Evolutionary conservation across 768 basidiomycete genomes (phyloP), one percentile per base, ranked within the genome.

Genomic region (Candolleomyces eurysporus): DNA sequence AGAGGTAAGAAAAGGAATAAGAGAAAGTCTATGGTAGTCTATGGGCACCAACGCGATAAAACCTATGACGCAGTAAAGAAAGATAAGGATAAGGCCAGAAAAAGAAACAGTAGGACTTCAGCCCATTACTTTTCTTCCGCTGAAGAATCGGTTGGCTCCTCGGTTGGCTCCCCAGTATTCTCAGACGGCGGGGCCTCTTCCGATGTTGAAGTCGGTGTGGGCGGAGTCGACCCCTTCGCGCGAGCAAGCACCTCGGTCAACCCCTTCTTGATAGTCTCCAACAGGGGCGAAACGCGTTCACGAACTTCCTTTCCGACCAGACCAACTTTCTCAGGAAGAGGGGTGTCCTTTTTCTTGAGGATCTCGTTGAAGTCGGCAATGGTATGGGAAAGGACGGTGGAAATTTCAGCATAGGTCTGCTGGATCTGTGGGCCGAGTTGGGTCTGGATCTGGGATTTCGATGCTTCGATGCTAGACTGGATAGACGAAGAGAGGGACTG

Each of bases 401-500:
- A 76, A 46, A 91, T 69, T 32, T 86, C 84, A 13, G 79, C 73
- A 61, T 84, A 87, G 13, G 82, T 78, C 31, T 86, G 79, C 53
- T 88, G 83, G 63, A 90, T 75, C 19, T 85, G 83, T 0, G 83
- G 75, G 45, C 86, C 87, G 10, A 90, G 77, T 45, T 82, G 77
- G 16, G 76, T 67, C 53, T 78, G 77, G 46, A 79, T 59, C 19
- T 76, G 76, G 5, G 77, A 65, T 13, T 76, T 70, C 1, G 76
- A 75, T 54, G 67, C 71, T n/a, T 75, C 68, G 14, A 78, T 60
- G 17, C 73, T 70, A 31, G 72, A 61, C 59, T 78, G 75, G 51
- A 82, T 71, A 36, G 79, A 78, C 0, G 81, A 66, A 22, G 82
- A 78, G 58, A 86, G 74, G 16, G 81, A 72, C 14, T 81, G 69